A percentile compares a stretch with the other conserved stretches of the same genome.
These are phyloP conservation scores for Lodderomyces metapsilosis DNA, from an alignment of 1,139 yeast species.

Conservation along the genomic window DNA sequence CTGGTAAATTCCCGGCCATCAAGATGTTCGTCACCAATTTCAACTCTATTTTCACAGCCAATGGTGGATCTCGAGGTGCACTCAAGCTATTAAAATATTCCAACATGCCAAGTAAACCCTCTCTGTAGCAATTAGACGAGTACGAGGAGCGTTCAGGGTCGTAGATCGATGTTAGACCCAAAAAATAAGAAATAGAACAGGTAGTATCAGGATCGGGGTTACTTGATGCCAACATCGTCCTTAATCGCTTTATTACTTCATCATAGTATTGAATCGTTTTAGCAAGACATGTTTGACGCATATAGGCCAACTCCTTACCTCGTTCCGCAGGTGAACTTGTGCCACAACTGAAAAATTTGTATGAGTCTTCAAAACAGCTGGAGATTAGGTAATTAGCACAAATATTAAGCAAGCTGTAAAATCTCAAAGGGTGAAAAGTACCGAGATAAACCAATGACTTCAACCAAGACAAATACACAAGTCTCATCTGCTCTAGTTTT, in stretches of 20 bases:
- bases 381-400: slow-evolving; percentile 42
- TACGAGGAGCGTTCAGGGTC: slow-evolving; percentile 46
- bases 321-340: slow-evolving; percentile 2
- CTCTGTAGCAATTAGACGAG: slow-evolving; percentile 41
- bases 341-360: slow-evolving; percentile 5
- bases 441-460: slow-evolving; percentile 32
- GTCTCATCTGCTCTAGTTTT: slow-evolving; percentile 29
- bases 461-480: slow-evolving; percentile 35
- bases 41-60: slow-evolving; percentile 32
- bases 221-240: slow-evolving; percentile 26
- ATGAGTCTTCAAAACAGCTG: slow-evolving; percentile 25
- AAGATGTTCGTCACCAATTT: slow-evolving; percentile 38
- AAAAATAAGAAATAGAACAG: slow-evolving; percentile 38
- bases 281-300: slow-evolving; percentile 6
- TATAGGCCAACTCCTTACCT: slow-evolving; percentile 6
- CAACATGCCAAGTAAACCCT: slow-evolving; percentile 42
- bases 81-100: slow-evolving; percentile 28
- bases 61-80: slow-evolving; percentile 19
- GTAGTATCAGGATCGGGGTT: slow-evolving; percentile 34
- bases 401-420: slow-evolving; percentile 39
- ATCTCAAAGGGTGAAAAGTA: slow-evolving; percentile 27
- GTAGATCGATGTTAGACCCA: slow-evolving; percentile 43
- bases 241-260: slow-evolving; percentile 34
- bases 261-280: slow-evolving; percentile 38
- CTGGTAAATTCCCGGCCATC: slow-evolving; percentile 39